Evolutionary conservation across 2,329 filamentous ascomycete species (phyloP), one percentile per base, ranked within the genome.

Genomic region (Bipolaris sorokiniana): DNA sequence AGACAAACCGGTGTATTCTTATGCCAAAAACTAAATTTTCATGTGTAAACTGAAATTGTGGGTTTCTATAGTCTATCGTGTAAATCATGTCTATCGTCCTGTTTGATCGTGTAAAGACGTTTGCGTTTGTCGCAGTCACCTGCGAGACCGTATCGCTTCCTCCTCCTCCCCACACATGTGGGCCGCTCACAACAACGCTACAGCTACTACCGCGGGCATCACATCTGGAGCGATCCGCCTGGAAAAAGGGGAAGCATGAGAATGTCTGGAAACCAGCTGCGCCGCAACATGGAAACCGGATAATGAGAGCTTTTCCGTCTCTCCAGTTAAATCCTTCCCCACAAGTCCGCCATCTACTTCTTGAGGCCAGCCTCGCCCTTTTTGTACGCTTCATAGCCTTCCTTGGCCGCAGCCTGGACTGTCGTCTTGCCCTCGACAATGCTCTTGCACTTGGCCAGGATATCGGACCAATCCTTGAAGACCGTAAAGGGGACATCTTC

Each of bases 401-500:
- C 77, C 53, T 79, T 74, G 10, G 91, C 90, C 22, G 91, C 88
- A 44, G 90, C 86, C 68, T 90, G 81, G 7, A 92, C 86, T 20
- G 83, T 88, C 15, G 84, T 84, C 75, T 89, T 88, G 22, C 91
- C 91, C 31, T 86, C 86, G 56, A 83, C 81, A 69, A 97, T 91
- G 57, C 89, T 87, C 80, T 91, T 88, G 59, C 91, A 89, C 28
- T 89, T 90, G 59, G 84, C 81, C 46, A 91, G 82, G 70, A 97
- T 97, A 62, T 88, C 86, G 6, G 85, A 85, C 86, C 94, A 97
- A 79, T 93, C 87, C 68, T 90, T 83, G 75, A 97, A 97, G 3
- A 90, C 87, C 13, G 91, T 94, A 76, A 96, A 97, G 0, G 93
- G 92, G 18, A 96, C 88, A 9, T 90, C 86, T 76, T 96, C 87